Conservation (phyloP, 345 rosid species). For the Durio zibethinus region DNA sequence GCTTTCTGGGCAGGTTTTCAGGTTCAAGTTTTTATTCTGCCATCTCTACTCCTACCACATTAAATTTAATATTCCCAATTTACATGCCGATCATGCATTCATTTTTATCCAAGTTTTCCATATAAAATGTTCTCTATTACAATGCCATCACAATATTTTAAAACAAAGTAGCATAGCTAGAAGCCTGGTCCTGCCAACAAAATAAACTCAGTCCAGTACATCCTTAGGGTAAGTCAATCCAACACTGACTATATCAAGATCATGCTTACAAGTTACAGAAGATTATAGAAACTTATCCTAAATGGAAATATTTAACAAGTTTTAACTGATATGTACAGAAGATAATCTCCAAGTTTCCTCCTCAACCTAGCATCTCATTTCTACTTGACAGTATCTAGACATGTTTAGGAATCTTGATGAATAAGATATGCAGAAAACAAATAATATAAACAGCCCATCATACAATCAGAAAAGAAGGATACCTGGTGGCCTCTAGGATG, state of each 20-base stretch:
- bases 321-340: background rate
- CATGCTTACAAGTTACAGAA: background rate
- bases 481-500: conserved; percentile 72
- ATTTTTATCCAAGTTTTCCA: background rate
- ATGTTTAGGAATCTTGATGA: background rate
- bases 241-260: background rate
- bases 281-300: background rate
- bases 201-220: background rate
- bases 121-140: background rate
- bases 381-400: background rate
- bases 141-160: background rate
- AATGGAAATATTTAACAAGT: background rate
- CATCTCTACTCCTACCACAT: background rate
- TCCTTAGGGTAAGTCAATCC: background rate
- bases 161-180: background rate
- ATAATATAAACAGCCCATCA: background rate
- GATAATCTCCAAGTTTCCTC: background rate
- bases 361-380: background rate
- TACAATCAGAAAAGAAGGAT: background rate
- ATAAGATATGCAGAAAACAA: background rate
- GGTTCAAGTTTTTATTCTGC: no score
- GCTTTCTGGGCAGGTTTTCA: no score
- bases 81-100: background rate
- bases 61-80: background rate
- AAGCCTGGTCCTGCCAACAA: background rate